Percentiles rank a stretch among this genome's conserved stretches.
phyloP scores from a whole-genome alignment of 257 asterid genomes.

The Ilex asprella region DNA sequence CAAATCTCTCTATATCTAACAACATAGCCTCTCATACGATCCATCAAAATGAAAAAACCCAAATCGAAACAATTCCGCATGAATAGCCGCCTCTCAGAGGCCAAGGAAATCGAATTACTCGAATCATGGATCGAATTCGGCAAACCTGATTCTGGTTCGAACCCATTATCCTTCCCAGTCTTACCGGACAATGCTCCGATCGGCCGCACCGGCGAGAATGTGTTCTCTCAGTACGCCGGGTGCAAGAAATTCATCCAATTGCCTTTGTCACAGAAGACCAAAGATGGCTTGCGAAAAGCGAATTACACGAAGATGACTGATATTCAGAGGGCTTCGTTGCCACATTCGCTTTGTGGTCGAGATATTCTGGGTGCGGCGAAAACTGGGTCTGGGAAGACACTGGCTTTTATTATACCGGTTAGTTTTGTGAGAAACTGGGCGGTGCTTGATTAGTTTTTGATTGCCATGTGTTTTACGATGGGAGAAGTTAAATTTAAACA shows the following conservation, averaged over 20 bases:
- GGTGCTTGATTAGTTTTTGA: neutral
- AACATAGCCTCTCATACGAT: too few relatives aligned
- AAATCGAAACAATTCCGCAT: constrained; percentile 43
- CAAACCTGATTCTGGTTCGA: constrained; percentile 66
- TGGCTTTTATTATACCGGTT: constrained; percentile 82
- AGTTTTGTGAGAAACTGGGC: constrained; percentile 17
- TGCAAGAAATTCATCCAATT: constrained; percentile 57
- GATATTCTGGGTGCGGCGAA: constrained; percentile 96
- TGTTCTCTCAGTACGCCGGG: constrained; percentile 67
- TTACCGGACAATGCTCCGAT: constrained; percentile 45
- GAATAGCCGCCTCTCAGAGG: constrained; percentile 48
- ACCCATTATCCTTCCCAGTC: constrained; percentile 59
- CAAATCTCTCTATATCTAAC: too few relatives aligned
- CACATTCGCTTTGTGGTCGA: constrained; percentile 84
- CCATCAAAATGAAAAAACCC: constrained; percentile 35
- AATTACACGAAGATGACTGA: constrained; percentile 64
- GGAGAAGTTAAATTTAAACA: too few relatives aligned
- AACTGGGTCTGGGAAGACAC: constrained; percentile 94
- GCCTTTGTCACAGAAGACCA: constrained; percentile 76
- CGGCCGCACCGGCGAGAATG: constrained; percentile 53
- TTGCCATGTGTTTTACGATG: too few relatives aligned
- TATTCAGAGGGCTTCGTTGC: constrained; percentile 89
- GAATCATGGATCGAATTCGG: constrained; percentile 66
- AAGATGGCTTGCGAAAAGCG: constrained; percentile 52
- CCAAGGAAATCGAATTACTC: constrained; percentile 62